A percentile compares a stretch with the other conserved stretches of the same genome.
Evolutionary conservation across 1,284 basidiomycete genomes (phyloP).

Genomic region (Rhizoctonia solani): DNA sequence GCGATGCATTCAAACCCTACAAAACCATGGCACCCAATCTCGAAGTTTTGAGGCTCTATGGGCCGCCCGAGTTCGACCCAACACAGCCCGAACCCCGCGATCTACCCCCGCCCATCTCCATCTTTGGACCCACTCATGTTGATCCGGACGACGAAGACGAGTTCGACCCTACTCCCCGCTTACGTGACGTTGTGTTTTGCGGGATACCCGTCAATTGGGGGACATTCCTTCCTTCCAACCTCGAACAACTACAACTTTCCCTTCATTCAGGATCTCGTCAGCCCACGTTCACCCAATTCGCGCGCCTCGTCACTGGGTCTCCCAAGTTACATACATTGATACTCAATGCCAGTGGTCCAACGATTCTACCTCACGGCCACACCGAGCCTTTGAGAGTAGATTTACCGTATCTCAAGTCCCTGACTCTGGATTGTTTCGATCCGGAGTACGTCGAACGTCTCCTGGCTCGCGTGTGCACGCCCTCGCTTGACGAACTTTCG

Average conservation of each 20-base stretch:
- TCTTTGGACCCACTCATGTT: not conserved
- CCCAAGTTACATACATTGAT: constrained; percentile 23
- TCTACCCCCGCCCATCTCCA: constrained; percentile 4
- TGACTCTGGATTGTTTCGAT: constrained; percentile 27
- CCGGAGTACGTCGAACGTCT: constrained; percentile 23
- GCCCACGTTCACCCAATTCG: constrained; percentile 21
- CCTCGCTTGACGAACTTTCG: constrained; percentile 5
- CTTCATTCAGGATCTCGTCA: constrained; percentile 21
- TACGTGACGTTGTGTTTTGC: constrained; percentile 19
- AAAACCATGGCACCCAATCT: not conserved
- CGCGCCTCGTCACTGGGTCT: constrained; percentile 11
- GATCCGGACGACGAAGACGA: constrained; percentile 5
- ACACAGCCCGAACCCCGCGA: constrained; percentile 12
- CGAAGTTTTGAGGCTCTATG: constrained; percentile 20
- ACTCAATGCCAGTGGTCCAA: constrained; percentile 18
- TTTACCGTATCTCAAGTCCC: not conserved
- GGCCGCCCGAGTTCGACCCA: constrained; percentile 30
- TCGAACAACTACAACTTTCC: constrained; percentile 26
- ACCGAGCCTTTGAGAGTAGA: not conserved
- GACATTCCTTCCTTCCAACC: constrained; percentile 4
- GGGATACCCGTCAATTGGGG: constrained; percentile 22
- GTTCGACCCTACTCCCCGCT: not conserved
- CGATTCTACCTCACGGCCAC: not conserved
- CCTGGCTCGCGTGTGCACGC: constrained; percentile 1
- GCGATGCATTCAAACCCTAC: not conserved